phyloP scores from a whole-genome alignment of 139 green algal genomes.

The Dunaliella primolecta region DNA sequence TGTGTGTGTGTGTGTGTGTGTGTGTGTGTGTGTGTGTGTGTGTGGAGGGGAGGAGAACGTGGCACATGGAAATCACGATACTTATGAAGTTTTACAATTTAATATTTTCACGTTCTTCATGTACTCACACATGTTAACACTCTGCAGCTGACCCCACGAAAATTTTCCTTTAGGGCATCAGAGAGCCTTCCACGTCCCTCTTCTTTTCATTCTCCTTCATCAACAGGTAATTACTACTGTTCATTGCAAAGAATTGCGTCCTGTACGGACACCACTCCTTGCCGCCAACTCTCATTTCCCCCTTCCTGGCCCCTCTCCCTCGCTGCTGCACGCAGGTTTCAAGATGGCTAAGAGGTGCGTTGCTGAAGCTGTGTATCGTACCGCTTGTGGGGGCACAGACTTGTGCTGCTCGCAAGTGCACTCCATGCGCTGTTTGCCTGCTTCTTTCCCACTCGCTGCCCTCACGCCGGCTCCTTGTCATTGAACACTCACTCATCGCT shows the following conservation, averaged over 20 bases:
- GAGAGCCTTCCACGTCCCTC: neutral
- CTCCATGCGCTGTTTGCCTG: no score
- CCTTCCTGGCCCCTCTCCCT: neutral
- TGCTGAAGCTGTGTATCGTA: neutral
- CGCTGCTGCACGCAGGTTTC: neutral
- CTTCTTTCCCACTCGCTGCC: no score
- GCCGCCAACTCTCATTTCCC: neutral
- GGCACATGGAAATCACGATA: no score
- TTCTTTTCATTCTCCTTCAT: neutral
- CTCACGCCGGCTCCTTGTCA: no score
- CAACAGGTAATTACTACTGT: neutral
- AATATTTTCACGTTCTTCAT: no score
- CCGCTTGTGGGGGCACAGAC: neutral
- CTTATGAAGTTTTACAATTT: no score
- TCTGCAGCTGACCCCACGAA: no score
- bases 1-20: no score
- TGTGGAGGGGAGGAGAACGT: no score
- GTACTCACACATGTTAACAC: no score
- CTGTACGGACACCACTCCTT: neutral
- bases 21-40: no score
- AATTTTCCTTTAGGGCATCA: neutral
- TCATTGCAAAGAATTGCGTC: neutral
- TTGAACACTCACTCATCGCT: neutral
- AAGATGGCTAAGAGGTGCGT: slow-evolving; percentile 23
- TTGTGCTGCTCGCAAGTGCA: neutral